phyloP scores from a whole-genome alignment of 805 yeast species.

The Lachancea sp. region DNA sequence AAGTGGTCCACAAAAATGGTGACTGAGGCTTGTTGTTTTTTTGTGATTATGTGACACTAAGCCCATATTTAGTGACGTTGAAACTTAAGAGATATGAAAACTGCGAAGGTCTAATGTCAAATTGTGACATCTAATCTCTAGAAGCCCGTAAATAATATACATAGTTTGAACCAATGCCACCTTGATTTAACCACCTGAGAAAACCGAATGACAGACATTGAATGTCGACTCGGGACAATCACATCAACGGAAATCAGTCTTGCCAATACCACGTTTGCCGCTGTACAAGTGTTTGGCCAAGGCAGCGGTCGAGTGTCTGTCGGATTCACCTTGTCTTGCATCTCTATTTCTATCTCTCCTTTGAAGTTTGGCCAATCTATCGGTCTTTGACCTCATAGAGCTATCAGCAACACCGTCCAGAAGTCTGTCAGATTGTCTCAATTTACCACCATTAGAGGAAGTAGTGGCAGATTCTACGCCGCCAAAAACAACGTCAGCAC shows the following conservation, averaged over 20 bases:
- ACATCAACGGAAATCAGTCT: constrained; percentile 74
- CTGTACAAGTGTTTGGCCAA: constrained; percentile 90
- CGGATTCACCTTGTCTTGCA: constrained; percentile 94
- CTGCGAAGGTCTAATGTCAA: background rate
- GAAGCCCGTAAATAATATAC: constrained; percentile 6
- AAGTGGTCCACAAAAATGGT: too few species aligned
- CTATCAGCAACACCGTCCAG: constrained; percentile 84
- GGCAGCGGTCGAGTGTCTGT: constrained; percentile 78
- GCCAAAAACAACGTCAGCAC: constrained; percentile 73
- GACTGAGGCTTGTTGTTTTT: too few species aligned
- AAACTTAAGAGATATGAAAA: background rate
- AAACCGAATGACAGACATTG: background rate
- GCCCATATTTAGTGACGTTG: background rate
- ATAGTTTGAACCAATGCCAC: constrained; percentile 5
- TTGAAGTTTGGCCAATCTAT: constrained; percentile 77
- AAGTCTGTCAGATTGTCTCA: constrained; percentile 68
- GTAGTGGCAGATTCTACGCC: constrained; percentile 36
- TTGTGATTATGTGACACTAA: constrained; percentile 1
- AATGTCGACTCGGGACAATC: background rate
- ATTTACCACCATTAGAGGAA: constrained; percentile 35
- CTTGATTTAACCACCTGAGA: constrained; percentile 2
- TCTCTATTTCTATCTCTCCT: constrained; percentile 89
- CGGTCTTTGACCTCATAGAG: constrained; percentile 74
- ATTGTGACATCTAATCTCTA: background rate
- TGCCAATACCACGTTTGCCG: constrained; percentile 96